These are phyloP conservation scores for Bertia moriformis DNA, from an alignment of 2,329 filamentous ascomycete genomes.

Conservation along the genomic window DNA sequence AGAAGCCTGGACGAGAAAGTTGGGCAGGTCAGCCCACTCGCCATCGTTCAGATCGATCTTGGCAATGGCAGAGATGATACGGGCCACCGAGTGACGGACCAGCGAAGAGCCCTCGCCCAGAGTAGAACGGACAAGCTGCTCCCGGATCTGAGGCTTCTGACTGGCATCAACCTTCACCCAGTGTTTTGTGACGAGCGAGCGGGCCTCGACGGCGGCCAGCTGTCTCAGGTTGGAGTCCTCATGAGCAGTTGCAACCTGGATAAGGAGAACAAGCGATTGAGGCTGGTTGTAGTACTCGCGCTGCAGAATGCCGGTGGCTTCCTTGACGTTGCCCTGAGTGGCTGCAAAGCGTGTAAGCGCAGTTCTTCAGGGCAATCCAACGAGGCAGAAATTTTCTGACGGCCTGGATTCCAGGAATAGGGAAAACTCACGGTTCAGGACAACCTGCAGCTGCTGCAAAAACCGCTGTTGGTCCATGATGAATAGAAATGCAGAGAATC, in stretches of 20 bases:
- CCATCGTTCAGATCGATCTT: slow-evolving; percentile 75
- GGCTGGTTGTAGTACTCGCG: slow-evolving; percentile 85
- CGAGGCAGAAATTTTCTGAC: slow-evolving; percentile 4
- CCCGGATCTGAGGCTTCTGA: slow-evolving; percentile 68
- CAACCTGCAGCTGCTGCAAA: slow-evolving; percentile 71
- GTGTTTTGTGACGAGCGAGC: slow-evolving; percentile 70
- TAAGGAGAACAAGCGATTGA: slow-evolving; percentile 68
- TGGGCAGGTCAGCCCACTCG: slow-evolving; percentile 70
- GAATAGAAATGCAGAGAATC: slow-evolving; percentile 4
- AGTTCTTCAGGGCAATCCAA: slow-evolving; percentile 1
- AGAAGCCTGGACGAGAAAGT: slow-evolving; percentile 65
- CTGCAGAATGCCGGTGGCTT: slow-evolving; percentile 76
- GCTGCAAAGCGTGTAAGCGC: slow-evolving; percentile 35
- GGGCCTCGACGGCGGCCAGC: slow-evolving; percentile 78
- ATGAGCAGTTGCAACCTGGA: slow-evolving; percentile 78
- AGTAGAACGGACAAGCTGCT: slow-evolving; percentile 70
- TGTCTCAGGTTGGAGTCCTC: slow-evolving; percentile 62
- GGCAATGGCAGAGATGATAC: slow-evolving; percentile 76
- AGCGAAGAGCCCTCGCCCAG: slow-evolving; percentile 65
- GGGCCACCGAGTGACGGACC: slow-evolving; percentile 73
- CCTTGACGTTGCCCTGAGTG: slow-evolving; percentile 78
- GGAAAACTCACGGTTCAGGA: slow-evolving; percentile 62
- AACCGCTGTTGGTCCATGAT: slow-evolving; percentile 72
- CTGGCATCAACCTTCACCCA: slow-evolving; percentile 62
- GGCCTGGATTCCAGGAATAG: slow-evolving; percentile 5